phyloP scores from a whole-genome alignment of 495 filamentous ascomycete species.

The Aspergillus indologenus region DNA sequence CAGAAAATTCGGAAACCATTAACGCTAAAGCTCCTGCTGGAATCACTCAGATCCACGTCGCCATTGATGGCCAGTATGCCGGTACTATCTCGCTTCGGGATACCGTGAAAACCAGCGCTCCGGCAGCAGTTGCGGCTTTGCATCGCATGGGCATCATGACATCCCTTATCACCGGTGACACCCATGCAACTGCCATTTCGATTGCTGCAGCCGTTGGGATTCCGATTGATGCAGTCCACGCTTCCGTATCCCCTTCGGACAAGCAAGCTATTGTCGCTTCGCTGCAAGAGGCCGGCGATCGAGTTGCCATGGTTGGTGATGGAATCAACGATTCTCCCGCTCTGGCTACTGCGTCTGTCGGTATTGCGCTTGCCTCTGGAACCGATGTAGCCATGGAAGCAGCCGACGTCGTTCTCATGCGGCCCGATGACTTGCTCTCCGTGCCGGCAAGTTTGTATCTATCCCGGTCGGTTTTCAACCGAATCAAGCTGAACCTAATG shows the following conservation, averaged over 20 bases:
- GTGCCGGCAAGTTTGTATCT: conserved; percentile 84
- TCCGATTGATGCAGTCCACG: conserved; percentile 65
- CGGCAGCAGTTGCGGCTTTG: conserved; percentile 79
- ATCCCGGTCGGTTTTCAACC: conserved; percentile 77
- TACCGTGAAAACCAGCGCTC: conserved; percentile 82
- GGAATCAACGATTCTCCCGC: conserved; percentile 99
- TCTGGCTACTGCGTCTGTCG: conserved; percentile 85
- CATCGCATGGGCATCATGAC: conserved; percentile 78
- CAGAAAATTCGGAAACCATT: conserved; percentile 22
- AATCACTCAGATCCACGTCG: conserved; percentile 85
- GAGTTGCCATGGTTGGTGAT: conserved; percentile 96
- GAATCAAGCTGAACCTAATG: conserved; percentile 89
- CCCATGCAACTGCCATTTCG: conserved; percentile 71
- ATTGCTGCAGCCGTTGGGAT: conserved; percentile 86
- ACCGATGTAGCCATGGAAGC: conserved; percentile 99
- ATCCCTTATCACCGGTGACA: conserved; percentile 93
- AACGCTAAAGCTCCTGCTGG: conserved; percentile 49
- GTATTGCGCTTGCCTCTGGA: conserved; percentile 86
- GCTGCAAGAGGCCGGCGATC: conserved; percentile 66
- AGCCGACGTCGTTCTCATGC: conserved; percentile 94
- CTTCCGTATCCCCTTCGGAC: conserved; percentile 79
- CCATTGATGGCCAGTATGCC: conserved; percentile 75
- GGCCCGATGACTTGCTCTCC: conserved; percentile 83
- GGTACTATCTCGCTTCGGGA: conserved; percentile 83
- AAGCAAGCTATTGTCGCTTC: conserved; percentile 81